phyloP scores from a whole-genome alignment of 495 filamentous ascomycete species.

The Aspergillus asperescens region DNA sequence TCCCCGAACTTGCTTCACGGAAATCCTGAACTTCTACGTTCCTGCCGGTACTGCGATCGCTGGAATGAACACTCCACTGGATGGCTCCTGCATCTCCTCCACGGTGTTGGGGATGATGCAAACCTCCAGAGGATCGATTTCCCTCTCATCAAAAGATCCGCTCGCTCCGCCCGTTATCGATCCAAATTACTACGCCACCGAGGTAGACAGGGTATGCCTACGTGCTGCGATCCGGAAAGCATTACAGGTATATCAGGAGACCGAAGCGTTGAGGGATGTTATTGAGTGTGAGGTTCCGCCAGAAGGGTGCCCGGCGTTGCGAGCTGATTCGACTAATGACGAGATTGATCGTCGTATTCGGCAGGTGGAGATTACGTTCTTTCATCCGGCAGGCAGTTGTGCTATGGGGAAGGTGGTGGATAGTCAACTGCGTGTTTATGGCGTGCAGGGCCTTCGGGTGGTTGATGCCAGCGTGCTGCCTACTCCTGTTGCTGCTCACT shows the following conservation, averaged over 20 bases:
- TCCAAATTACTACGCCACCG: conserved; percentile 40
- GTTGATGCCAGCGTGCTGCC: conserved; percentile 18
- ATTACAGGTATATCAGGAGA: conserved; percentile 10
- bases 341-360: conserved; percentile 25
- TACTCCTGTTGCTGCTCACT: conserved; percentile 26
- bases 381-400: conserved; percentile 28
- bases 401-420: conserved; percentile 42
- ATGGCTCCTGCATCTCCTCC: conserved; percentile 35
- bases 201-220: conserved; percentile 26
- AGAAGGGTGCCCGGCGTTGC: conserved; percentile 15
- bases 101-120: conserved; percentile 28
- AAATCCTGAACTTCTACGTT: conserved; percentile 27
- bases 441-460: conserved; percentile 36
- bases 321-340: conserved; percentile 22
- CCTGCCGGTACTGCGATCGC: conserved; percentile 18
- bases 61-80: conserved; percentile 23
- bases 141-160: conserved; percentile 29
- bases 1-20: conserved; percentile 4
- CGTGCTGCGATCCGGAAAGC: conserved; percentile 21
- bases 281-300: conserved; percentile 22
- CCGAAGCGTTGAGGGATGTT: conserved; percentile 17
- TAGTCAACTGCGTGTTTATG: conserved; percentile 30
- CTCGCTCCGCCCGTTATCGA: conserved; percentile 32
- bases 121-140: conserved; percentile 40
- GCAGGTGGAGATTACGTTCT: conserved; percentile 22